Conservation (phyloP, 2,329 filamentous ascomycete genomes). For the Xylariaceae sp. region DNA sequence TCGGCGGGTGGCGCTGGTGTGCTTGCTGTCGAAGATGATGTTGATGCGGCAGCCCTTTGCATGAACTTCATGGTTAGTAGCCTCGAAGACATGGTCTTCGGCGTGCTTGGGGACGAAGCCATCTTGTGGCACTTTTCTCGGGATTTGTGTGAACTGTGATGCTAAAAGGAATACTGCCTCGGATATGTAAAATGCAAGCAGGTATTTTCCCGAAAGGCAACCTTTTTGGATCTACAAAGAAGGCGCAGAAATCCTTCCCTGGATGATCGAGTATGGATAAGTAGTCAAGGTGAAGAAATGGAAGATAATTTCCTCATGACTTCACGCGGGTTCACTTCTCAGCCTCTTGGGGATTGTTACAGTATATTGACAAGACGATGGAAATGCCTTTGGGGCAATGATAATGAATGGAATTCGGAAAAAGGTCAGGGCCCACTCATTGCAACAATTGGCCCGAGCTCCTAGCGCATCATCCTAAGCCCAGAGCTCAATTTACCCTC, state of each 20-base stretch:
- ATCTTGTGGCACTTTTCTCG: constrained; percentile 28
- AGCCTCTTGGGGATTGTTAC: too few species aligned
- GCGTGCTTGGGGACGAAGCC: constrained; percentile 51
- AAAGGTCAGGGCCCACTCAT: too few species aligned
- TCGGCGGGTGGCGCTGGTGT: constrained; percentile 45
- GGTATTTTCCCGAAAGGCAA: neutral
- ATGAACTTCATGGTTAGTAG: constrained; percentile 97
- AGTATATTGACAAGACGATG: too few species aligned
- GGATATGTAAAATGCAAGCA: too few species aligned
- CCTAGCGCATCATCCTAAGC: constrained; percentile 10
- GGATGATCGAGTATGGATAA: too few species aligned
- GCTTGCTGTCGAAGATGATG: constrained; percentile 46
- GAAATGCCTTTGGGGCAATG: too few species aligned
- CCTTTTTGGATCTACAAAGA: neutral
- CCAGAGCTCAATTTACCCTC: constrained; percentile 19
- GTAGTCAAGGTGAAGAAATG: too few species aligned
- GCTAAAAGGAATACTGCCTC: too few species aligned
- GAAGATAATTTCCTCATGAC: too few species aligned
- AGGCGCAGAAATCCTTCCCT: too few species aligned
- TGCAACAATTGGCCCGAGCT: constrained; percentile 21
- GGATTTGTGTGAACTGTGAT: neutral
- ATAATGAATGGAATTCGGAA: too few species aligned
- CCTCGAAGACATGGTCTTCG: constrained; percentile 77
- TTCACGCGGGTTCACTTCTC: too few species aligned
- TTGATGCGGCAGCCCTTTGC: constrained; percentile 77